Evolutionary conservation across 2,329 filamentous ascomycete species (phyloP), one percentile per base, ranked within the genome.

Genomic region (Cladorrhinum sp.): DNA sequence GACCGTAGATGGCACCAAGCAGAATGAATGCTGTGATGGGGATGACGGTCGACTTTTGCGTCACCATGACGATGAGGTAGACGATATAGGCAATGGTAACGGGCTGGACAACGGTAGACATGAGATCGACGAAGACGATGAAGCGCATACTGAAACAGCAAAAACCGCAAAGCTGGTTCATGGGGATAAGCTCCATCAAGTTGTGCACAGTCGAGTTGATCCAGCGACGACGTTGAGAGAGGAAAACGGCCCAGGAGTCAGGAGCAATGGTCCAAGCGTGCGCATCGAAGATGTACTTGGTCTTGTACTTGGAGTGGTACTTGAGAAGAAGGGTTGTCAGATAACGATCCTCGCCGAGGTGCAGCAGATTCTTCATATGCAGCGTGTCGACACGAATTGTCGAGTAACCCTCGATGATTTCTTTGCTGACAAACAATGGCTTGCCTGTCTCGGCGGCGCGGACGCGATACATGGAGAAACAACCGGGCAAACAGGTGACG

Each of bases 121-220:
- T 80, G 69, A 99, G 80, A 76, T 99, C 95, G 68, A 99, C 75
- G 72, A 99, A 96, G 67, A 99, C 93, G 62, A 99, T 85, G 76
- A 99, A 99, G 70, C 95, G 89, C 95, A 99, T 99, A 76, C 91
- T 96, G 82, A 99, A 99, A 79, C 95, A 99, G 83, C 95, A 99
- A 88, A 99, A 99, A 78, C 95, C 95, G 76, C 95, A 99, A 55
- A 99, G 89, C 74, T 98, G 91, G 64, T 90, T 86, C 75, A 99
- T 82, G 5, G 94, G 93, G 65, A 98, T 94, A 64, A 99, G 88
- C 75, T 99, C 95, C 65, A 96, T 90, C 64, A 99, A 82, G 75
- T 99, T 99, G 82, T 99, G 95, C 56, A 99, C 91, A 0, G 95
- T 99, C 60, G 93, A 97, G 82, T 99, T 99, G 77, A 99, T 99